These are phyloP conservation scores for Fusarium veterinarium DNA, from an alignment of 2,329 filamentous ascomycete species.

Conservation along the genomic window DNA sequence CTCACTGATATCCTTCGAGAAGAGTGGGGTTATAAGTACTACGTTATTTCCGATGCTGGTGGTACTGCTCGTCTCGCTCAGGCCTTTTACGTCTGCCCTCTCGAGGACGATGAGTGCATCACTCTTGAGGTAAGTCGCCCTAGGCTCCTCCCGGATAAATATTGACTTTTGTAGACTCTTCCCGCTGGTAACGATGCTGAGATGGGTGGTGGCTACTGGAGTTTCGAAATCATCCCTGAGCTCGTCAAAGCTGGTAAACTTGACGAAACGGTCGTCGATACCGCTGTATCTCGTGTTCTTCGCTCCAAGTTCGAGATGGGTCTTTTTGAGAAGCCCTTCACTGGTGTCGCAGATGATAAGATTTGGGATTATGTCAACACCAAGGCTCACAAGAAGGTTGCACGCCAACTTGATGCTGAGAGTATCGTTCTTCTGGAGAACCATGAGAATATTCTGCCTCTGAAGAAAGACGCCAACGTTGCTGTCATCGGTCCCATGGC, in stretches of 20 bases:
- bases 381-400: constrained; percentile 66
- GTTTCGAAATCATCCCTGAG: constrained; percentile 73
- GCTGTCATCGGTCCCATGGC: constrained; percentile 83
- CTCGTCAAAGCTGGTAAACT: constrained; percentile 72
- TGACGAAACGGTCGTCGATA: constrained; percentile 69
- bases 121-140: constrained; percentile 61
- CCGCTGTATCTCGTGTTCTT: constrained; percentile 73
- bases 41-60: constrained; percentile 72
- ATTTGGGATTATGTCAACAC: constrained; percentile 72
- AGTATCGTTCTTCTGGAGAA: constrained; percentile 72
- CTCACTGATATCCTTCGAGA: constrained; percentile 76
- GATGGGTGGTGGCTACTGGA: constrained; percentile 82
- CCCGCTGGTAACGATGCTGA: constrained; percentile 78
- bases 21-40: constrained; percentile 81
- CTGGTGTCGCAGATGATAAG: constrained; percentile 65
- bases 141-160: accelerated
- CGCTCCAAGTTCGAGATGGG: constrained; percentile 76
- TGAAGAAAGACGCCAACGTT: constrained; percentile 73
- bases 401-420: constrained; percentile 72
- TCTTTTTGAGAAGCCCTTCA: constrained; percentile 77
- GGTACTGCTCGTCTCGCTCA: constrained; percentile 75
- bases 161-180: constrained; percentile 58
- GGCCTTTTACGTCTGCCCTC: constrained; percentile 72
- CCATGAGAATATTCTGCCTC: constrained; percentile 62
- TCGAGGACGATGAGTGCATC: constrained; percentile 71